These are phyloP conservation scores for Mycosarcoma mackinlayi DNA, from an alignment of 1,284 basidiomycete genomes.

Conservation along the genomic window DNA sequence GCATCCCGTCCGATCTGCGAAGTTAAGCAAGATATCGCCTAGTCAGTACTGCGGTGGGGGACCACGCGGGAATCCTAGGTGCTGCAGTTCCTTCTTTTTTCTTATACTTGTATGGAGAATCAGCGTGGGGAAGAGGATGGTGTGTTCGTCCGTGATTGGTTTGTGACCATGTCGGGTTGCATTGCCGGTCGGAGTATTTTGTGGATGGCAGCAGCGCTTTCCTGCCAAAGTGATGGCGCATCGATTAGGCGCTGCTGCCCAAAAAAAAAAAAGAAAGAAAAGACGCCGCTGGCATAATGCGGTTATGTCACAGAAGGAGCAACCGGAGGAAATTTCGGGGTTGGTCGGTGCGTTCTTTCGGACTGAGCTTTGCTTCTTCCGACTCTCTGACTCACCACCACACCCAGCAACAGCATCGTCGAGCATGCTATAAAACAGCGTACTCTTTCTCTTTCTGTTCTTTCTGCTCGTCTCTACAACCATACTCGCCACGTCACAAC, in stretches of 20 bases:
- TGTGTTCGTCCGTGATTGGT: not conserved
- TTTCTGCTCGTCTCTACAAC: not conserved
- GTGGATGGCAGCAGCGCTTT: too few relatives aligned
- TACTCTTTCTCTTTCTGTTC: not conserved
- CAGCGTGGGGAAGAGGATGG: not conserved
- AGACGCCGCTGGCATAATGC: too few relatives aligned
- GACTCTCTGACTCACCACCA: not conserved
- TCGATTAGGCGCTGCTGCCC: too few relatives aligned
- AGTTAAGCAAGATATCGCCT: conserved; percentile 82
- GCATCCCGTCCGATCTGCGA: conserved; percentile 83
- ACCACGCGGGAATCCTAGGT: conserved; percentile 84
- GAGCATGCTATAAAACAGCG: not conserved
- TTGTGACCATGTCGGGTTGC: too few relatives aligned
- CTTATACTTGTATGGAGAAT: too few relatives aligned
- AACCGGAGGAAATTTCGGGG: not conserved
- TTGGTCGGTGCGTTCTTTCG: not conserved
- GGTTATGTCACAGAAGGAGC: too few relatives aligned
- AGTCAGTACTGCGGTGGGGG: conserved; percentile 86
- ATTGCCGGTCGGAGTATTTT: conserved; percentile 3
- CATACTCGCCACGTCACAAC: not conserved
- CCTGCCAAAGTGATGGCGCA: too few relatives aligned
- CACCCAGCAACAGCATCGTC: not conserved
- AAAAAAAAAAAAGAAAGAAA: too few relatives aligned
- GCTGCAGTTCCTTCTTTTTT: conserved; percentile 74
- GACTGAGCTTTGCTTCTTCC: not conserved